These are phyloP conservation scores for Trichoderma reesei DNA, from an alignment of 495 filamentous ascomycete species.

Conservation along the genomic window DNA sequence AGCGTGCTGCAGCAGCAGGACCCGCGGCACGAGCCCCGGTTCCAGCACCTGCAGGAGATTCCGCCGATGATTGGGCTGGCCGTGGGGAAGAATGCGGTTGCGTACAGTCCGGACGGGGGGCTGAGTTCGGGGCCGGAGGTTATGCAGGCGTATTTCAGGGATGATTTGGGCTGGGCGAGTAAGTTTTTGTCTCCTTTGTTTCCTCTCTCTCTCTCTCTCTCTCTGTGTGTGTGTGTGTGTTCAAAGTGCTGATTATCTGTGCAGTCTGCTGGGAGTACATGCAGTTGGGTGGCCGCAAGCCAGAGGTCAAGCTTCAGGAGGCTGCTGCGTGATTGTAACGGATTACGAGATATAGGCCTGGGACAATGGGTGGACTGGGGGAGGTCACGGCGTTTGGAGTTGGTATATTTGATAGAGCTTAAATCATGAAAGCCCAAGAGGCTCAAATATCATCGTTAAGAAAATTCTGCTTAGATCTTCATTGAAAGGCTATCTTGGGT, in stretches of 20 bases:
- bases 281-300: neutral
- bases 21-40: constrained; percentile 28
- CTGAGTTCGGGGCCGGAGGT: constrained; percentile 47
- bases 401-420: neutral
- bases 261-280: constrained; percentile 11
- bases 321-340: neutral
- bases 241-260: neutral
- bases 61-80: constrained; percentile 58
- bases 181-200: constrained; percentile 18
- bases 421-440: too few species aligned
- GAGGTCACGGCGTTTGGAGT: neutral
- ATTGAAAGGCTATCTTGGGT: too few species aligned
- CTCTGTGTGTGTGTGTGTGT: neutral
- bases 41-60: constrained; percentile 37
- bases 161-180: constrained; percentile 55
- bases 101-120: constrained; percentile 43
- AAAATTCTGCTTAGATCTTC: too few species aligned
- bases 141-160: constrained; percentile 50
- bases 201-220: too few species aligned
- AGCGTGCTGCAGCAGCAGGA: constrained; percentile 35
- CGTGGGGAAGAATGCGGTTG: constrained; percentile 53
- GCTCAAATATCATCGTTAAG: too few species aligned
- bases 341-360: too few species aligned
- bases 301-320: neutral
- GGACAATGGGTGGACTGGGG: neutral